phyloP scores from a whole-genome alignment of 106 monocot genomes.

The Gastrodia elata region DNA sequence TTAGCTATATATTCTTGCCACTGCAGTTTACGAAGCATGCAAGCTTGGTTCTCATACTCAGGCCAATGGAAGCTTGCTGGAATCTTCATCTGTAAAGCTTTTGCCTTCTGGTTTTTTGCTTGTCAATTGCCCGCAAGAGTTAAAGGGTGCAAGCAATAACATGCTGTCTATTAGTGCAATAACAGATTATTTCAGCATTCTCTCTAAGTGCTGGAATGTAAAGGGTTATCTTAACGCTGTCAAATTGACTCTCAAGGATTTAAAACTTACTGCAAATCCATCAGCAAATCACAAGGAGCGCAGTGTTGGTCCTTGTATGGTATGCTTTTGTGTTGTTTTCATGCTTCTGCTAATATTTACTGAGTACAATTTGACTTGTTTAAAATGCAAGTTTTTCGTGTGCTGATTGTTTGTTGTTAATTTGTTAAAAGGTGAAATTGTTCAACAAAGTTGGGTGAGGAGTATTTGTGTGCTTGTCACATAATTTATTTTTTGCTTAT shows the following conservation, averaged over 20 bases:
- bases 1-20: not conserved
- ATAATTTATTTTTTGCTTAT: not conserved
- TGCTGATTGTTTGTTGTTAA: not conserved
- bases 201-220: constrained; percentile 61
- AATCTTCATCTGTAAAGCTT: constrained; percentile 35
- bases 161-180: constrained; percentile 35
- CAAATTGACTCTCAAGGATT: constrained; percentile 43
- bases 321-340: constrained; percentile 19
- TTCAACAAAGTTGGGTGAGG: not conserved
- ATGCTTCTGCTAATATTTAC: not conserved
- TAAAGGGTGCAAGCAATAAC: constrained; percentile 42
- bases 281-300: constrained; percentile 65
- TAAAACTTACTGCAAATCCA: constrained; percentile 41
- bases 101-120: constrained; percentile 59
- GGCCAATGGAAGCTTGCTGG: constrained; percentile 34
- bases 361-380: not conserved
- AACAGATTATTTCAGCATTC: constrained; percentile 44
- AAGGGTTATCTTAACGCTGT: constrained; percentile 45
- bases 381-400: not conserved
- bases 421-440: not conserved
- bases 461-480: not conserved
- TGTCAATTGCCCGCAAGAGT: constrained; percentile 64
- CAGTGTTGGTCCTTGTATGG: constrained; percentile 44
- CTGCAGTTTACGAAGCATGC: constrained; percentile 90
- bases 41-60: constrained; percentile 77